Evolutionary conservation across 805 yeast genomes (phyloP), one percentile per base, ranked within the genome.

Genomic region (Saturnispora halmiae): DNA sequence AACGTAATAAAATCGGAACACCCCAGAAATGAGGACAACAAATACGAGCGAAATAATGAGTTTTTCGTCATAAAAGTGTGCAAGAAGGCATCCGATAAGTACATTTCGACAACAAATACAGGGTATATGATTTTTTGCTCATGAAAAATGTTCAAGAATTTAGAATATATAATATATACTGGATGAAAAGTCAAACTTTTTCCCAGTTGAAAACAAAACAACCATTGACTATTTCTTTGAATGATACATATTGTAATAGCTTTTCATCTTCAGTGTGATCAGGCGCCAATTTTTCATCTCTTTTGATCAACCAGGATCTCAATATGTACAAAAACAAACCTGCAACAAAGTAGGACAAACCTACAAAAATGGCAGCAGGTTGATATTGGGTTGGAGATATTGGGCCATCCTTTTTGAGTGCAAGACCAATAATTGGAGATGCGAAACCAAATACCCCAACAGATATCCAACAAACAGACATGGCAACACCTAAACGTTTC

Each of bases 371-470:
- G 1, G 79, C 65, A 7, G 81, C 74, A 46, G 73, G 51, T 18
- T 58, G 51, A 57, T 77, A 79, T 49, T 70, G 75, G 7, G 61
- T 55, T 6, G 77, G 70, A 31, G 63, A 64, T 1, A 36, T 28
- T 6, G 53, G 52, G 1, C 65, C 69, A 18, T 51, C 46, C 14
- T 44, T 45, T 43, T 73, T 74, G 35, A 78, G 60, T 9, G 68
- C 57, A 14, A 75, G 63, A 5, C 84, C 84, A 44, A 79, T 69
- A 18, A 77, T 67, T 1, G 84, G 84, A 1, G 83, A 69, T 1
- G 66, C 70, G n/a, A 73, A 55, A 2, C 75, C 75, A 25, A 72
- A 61, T 0, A 60, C 43, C 7, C 80, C 83, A 34, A 70, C 51
- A 27, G 67, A 56, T 11, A 67, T 49, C 82, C 82, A 78, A 20